A percentile compares a stretch with the other conserved stretches of the same genome.
These are phyloP conservation scores for Globisporangium paroecandrum DNA, from an alignment of 352 stramenopile species.

Conservation along the genomic window DNA sequence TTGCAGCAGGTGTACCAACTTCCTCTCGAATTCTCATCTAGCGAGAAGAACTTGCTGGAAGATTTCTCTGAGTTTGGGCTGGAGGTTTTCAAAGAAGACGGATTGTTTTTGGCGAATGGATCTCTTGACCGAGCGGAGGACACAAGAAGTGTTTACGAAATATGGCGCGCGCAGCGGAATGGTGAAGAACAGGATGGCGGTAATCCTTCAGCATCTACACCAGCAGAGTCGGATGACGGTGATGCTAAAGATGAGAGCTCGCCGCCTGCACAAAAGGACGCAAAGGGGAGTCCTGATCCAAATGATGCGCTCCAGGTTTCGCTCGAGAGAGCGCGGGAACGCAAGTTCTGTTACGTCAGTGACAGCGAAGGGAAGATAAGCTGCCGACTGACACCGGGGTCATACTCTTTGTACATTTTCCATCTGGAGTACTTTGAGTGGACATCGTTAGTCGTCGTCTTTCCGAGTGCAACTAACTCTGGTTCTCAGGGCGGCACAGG, in stretches of 20 bases:
- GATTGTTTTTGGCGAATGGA: not conserved
- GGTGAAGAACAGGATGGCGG: not conserved
- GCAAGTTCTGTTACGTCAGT: conserved; percentile 31
- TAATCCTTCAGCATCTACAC: not conserved
- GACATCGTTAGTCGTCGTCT: conserved; percentile 57
- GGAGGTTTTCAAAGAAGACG: conserved; percentile 21
- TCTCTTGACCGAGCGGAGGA: not conserved
- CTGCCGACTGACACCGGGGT: conserved; percentile 46
- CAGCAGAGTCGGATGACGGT: not conserved
- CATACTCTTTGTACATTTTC: conserved; percentile 70
- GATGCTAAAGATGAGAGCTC: not conserved
- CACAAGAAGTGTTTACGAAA: conserved; percentile 17
- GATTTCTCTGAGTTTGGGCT: conserved; percentile 32
- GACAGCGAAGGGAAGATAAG: conserved; percentile 32
- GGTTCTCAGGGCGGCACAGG: conserved; percentile 33
- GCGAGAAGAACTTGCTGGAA: conserved; percentile 48
- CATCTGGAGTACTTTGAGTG: conserved; percentile 74
- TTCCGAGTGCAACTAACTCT: conserved; percentile 40
- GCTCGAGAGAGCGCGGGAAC: conserved; percentile 5
- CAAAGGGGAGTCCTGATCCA: not conserved
- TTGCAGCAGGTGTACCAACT: conserved; percentile 38
- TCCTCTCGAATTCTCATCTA: conserved; percentile 36
- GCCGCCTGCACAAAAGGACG: not conserved
- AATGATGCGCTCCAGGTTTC: conserved; percentile 9
- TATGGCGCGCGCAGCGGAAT: conserved; percentile 21